Base-by-base conservation (phyloP, 345 rosid species). In the Citrus mangshanensis region DNA sequence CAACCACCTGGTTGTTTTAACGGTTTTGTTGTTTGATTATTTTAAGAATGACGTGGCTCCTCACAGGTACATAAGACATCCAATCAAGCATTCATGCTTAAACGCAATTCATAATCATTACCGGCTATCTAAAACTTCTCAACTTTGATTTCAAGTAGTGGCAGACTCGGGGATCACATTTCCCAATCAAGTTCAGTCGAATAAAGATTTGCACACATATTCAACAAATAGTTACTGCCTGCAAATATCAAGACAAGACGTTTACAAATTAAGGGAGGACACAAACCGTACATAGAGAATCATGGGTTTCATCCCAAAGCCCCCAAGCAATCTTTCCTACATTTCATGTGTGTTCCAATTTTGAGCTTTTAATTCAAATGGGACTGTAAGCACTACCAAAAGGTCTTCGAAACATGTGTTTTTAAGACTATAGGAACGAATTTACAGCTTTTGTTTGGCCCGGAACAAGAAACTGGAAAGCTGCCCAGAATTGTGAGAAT, bases 341-440 rank as follows among this genome's bases (percentile, higher is more conserved):
- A 68, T 19, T 58, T 42, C 34, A 67, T 40, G 32, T 10, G 34
- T 9, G 28, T n/a, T 63, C 61, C 8, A 25, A 49, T 68, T 60
- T 75, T 19, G 14, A 67, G 76, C 51, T 59, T 46, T 46, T 74
- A 82, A 70, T 13, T 69, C 59, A 75, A n/a, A 72, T 25, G 68
- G 60, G 54, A 77, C 60, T n/a, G 65, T 80, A 34, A 38, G 59
- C 21, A 71, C 34, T 18, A 38, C 24, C 75, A 79, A 51, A 46
- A 64, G 72, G 16, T 25, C 71, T 37, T 75, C 10, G 61, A 75
- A 68, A n/a, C 74, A 66, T 1, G 54, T 55, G 25, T 30, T 2
- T 62, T 62, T 18, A 46, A 21, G 4, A 71, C 27, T 73, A 63
- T 30, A 74, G 19, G 73, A 61, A 73, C 55, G 67, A 78, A 82